Base-by-base conservation (phyloP, 371 early-diverging fungal genomes). In the Mortierella sp. region DNA sequence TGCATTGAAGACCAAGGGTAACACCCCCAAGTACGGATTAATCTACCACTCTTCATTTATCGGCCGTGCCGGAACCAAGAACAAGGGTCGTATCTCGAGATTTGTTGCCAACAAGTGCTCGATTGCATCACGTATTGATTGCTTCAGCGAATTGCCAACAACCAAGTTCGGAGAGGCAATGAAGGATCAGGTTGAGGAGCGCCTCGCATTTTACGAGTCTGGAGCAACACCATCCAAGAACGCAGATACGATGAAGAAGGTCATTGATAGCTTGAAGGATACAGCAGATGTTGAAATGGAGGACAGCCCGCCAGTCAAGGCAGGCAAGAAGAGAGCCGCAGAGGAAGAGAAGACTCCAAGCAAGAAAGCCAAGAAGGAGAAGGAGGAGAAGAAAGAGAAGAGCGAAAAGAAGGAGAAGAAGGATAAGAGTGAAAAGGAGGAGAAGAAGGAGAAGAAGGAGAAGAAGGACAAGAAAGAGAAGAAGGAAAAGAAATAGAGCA, bases 21-120 rank as follows among this genome's bases (percentile, higher is more conserved):
- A 97, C 88, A 99, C 99, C 2, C 99, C 99, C 82, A 99, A 99
- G 85, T 99, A 98, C 83, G 99, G 99, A 83, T 89, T 99, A 58
- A 94, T 99, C 84, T 99, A 95, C 88, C 94, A 98, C 90, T 95
- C 96, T 26, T 92, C 96, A 23, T 97, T 96, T 86, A 96, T 99
- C 79, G 96, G 96, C 58, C 93, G 96, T 63, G 97, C 98, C 13
- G 96, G 95, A 61, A 84, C 90, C 63, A 97, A 98, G 92, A 96
- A 98, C 93, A 99, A 99, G 93, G 99, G 99, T 62, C 93, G 97
- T 66, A 96, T 99, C 63, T 96, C 98, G 60, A 94, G 99, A 66
- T 97, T 96, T 76, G 90, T 99, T 32, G 99, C 99, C 82, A 97
- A 98, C 92, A 99, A 99, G 88, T 95, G 95, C 85, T 92, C 97